phyloP scores from a whole-genome alignment of 2,329 filamentous ascomycete species.

The Scortechinia acanthostroma region DNA sequence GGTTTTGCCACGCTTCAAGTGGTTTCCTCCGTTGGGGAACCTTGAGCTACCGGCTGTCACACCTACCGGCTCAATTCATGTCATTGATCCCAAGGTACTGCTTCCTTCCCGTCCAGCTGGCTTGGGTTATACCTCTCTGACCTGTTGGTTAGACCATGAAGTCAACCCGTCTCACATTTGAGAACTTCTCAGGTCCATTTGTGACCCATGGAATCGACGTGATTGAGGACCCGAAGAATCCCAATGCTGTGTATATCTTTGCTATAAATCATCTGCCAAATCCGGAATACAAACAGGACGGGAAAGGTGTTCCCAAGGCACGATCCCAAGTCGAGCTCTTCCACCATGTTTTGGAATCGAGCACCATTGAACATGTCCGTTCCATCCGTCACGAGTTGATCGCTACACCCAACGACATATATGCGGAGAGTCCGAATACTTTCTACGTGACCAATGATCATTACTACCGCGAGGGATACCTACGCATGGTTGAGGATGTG shows the following conservation, averaged over 20 bases:
- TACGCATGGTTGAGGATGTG: conserved; percentile 37
- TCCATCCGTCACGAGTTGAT: conserved; percentile 43
- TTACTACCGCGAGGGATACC: conserved; percentile 34
- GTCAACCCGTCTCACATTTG: conserved; percentile 33
- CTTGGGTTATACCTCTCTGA: not conserved
- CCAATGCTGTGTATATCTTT: conserved; percentile 45
- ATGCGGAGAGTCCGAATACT: conserved; percentile 32
- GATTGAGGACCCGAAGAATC: conserved; percentile 33
- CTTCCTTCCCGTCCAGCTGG: not conserved
- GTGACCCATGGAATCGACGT: conserved; percentile 55
- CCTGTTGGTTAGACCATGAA: conserved; percentile 36
- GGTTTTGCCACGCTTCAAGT: conserved; percentile 28
- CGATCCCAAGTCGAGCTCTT: conserved; percentile 51
- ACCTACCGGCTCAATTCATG: conserved; percentile 36
- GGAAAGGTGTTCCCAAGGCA: conserved; percentile 22
- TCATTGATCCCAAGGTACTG: conserved; percentile 44
- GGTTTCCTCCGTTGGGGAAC: conserved; percentile 39
- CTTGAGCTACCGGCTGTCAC: conserved; percentile 29
- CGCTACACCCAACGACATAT: conserved; percentile 49
- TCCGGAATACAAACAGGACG: conserved; percentile 19
- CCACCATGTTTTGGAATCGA: conserved; percentile 35
- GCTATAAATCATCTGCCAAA: conserved; percentile 53
- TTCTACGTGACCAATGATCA: conserved; percentile 58
- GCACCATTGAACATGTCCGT: conserved; percentile 34
- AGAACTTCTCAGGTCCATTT: conserved; percentile 42